phyloP scores from a whole-genome alignment of 2,329 filamentous ascomycete genomes.

The Hymenoscyphus fraxineus region DNA sequence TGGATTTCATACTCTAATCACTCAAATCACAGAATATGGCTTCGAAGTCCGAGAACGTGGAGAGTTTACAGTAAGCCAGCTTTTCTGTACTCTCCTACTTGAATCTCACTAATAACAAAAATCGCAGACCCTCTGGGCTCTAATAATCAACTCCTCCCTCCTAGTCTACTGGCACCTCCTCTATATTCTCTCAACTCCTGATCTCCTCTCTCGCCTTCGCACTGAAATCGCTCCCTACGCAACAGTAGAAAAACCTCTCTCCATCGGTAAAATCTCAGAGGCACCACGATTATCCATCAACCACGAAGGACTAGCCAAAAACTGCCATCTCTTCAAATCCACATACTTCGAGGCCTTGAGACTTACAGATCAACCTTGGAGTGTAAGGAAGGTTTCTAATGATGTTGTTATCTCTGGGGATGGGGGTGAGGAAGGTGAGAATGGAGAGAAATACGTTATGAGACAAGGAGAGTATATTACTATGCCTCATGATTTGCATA shows the following conservation, averaged over 20 bases:
- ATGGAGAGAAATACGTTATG: slow-evolving; percentile 36
- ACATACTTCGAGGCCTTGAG: slow-evolving; percentile 45
- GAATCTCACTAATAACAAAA: background rate
- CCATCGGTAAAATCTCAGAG: slow-evolving; percentile 31
- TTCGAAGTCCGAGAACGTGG: slow-evolving; percentile 38
- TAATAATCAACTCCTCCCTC: slow-evolving; percentile 49
- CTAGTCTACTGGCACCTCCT: slow-evolving; percentile 50
- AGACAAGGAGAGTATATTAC: slow-evolving; percentile 41
- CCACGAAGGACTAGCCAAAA: slow-evolving; percentile 38
- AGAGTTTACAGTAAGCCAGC: slow-evolving; percentile 40
- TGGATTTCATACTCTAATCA: slow-evolving; percentile 12
- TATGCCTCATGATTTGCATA: slow-evolving; percentile 42
- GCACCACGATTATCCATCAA: slow-evolving; percentile 40
- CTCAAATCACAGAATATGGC: slow-evolving; percentile 29
- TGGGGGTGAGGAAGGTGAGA: background rate
- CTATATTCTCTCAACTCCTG: slow-evolving; percentile 41
- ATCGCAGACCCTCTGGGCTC: slow-evolving; percentile 47
- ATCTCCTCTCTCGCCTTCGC: slow-evolving; percentile 41
- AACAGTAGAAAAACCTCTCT: slow-evolving; percentile 34
- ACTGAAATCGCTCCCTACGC: slow-evolving; percentile 43
- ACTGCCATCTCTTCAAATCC: slow-evolving; percentile 44
- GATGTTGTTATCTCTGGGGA: slow-evolving; percentile 33
- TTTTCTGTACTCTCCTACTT: background rate
- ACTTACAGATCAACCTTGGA: slow-evolving; percentile 41
- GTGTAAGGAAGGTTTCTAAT: slow-evolving; percentile 39